These are phyloP conservation scores for Alternaria sp. DNA, from an alignment of 2,329 filamentous ascomycete species.

Conservation along the genomic window DNA sequence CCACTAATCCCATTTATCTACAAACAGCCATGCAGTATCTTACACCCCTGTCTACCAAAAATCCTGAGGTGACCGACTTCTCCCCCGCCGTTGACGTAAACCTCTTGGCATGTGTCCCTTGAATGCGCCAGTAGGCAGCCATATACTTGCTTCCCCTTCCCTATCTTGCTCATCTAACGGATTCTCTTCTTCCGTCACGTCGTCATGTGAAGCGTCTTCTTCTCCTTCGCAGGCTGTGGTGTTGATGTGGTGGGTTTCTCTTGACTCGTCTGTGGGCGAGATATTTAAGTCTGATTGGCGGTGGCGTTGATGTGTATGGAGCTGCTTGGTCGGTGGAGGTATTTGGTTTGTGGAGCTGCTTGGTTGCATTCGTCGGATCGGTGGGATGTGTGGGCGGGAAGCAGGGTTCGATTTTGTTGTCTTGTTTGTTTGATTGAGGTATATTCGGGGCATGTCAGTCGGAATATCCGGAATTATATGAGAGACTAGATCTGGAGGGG, in stretches of 20 bases:
- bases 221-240: fast-evolving
- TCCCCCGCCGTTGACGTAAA: too few species aligned
- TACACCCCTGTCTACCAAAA: too few species aligned
- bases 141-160: too few species aligned
- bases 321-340: not conserved
- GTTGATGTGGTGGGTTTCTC: fast-evolving
- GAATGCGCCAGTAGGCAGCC: too few species aligned
- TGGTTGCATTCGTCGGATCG: not conserved
- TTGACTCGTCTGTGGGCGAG: not conserved
- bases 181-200: not conserved
- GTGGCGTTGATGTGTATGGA: not conserved
- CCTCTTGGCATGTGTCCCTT: too few species aligned
- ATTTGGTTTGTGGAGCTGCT: not conserved
- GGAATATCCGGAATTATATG: not conserved
- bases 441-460: not conserved
- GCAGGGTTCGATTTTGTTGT: not conserved
- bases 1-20: too few species aligned
- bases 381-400: not conserved
- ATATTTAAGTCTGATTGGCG: not conserved
- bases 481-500: not conserved
- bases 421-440: not conserved
- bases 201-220: not conserved
- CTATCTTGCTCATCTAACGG: too few species aligned
- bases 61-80: too few species aligned
- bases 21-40: too few species aligned